These are phyloP conservation scores for Chlamydomonas sphaeroides DNA, from an alignment of 139 green algal species.

Conservation along the genomic window DNA sequence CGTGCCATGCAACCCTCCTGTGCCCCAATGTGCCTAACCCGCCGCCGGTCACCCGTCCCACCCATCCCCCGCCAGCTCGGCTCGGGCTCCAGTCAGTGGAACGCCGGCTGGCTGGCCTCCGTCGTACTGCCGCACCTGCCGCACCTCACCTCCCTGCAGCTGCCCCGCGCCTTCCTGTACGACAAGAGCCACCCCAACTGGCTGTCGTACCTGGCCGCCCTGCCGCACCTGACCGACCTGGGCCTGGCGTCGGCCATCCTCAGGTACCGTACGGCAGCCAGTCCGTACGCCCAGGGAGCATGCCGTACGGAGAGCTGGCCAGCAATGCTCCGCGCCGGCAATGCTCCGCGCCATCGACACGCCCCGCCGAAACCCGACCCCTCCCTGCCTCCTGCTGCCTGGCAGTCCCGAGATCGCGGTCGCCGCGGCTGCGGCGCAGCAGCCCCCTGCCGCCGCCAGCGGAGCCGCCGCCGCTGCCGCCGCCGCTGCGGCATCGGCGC, in stretches of 20 bases:
- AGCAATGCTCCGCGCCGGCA: no score
- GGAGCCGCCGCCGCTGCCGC: neutral
- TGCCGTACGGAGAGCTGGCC: no score
- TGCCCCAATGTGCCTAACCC: no score
- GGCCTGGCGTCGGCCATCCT: constrained; percentile 24
- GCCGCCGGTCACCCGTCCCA: no score
- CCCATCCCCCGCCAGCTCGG: constrained; percentile 8
- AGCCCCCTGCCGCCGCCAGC: no score
- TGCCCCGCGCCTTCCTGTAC: constrained; percentile 26
- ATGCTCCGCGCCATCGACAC: no score
- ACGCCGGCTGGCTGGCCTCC: neutral
- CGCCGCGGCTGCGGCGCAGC: no score
- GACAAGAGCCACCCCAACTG: neutral
- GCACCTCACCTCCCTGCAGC: neutral
- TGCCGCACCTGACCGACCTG: constrained; percentile 6
- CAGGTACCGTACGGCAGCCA: neutral
- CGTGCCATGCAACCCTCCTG: no score
- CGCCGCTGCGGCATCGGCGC: neutral
- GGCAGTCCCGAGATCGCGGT: no score
- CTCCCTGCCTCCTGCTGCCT: no score
- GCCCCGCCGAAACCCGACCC: no score
- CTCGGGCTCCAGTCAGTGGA: constrained; percentile 13
- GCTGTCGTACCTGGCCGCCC: neutral
- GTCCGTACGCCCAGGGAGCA: no score
- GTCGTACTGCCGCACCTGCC: neutral